Percentiles rank a stretch among this genome's conserved stretches.
These are phyloP conservation scores for Chlamydomonas eustigma DNA, from an alignment of 139 green algal genomes.

Conservation along the genomic window DNA sequence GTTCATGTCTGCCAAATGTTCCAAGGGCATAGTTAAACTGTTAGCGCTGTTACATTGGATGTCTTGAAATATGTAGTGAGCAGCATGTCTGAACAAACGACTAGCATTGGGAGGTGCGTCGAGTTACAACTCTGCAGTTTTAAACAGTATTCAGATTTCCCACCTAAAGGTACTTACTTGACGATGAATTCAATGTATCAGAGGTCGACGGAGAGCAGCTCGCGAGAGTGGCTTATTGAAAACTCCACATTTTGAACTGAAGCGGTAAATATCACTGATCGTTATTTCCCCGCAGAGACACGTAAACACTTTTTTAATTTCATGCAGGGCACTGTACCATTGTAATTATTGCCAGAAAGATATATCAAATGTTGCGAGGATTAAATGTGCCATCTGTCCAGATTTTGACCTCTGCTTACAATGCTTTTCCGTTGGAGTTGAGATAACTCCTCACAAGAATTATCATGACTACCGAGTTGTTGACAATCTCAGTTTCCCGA, in stretches of 20 bases:
- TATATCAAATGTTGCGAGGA: conserved; percentile 75
- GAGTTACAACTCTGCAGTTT: too few species aligned
- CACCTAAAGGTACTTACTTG: too few species aligned
- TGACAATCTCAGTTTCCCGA: conserved; percentile 89
- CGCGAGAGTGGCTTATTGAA: background rate
- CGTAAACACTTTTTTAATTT: background rate
- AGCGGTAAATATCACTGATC: background rate
- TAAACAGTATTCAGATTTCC: background rate
- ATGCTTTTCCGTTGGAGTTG: conserved; percentile 89
- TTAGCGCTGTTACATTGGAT: too few species aligned
- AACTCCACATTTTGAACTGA: background rate
- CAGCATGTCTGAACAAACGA: background rate
- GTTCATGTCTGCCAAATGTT: too few species aligned
- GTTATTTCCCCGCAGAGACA: background rate
- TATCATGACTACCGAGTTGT: conserved; percentile 82
- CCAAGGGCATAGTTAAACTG: too few species aligned
- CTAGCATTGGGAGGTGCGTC: background rate
- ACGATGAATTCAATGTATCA: too few species aligned
- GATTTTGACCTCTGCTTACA: conserved; percentile 96
- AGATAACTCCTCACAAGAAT: conserved; percentile 73
- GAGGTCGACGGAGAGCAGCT: background rate
- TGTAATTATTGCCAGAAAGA: conserved; percentile 95
- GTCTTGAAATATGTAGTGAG: too few species aligned
- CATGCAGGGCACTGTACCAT: conserved; percentile 74
- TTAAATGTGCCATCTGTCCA: conserved; percentile 87